A percentile compares a stretch with the other conserved stretches of the same genome.
phyloP scores from a whole-genome alignment of 129 eudicot species.

The Centella asiatica region DNA sequence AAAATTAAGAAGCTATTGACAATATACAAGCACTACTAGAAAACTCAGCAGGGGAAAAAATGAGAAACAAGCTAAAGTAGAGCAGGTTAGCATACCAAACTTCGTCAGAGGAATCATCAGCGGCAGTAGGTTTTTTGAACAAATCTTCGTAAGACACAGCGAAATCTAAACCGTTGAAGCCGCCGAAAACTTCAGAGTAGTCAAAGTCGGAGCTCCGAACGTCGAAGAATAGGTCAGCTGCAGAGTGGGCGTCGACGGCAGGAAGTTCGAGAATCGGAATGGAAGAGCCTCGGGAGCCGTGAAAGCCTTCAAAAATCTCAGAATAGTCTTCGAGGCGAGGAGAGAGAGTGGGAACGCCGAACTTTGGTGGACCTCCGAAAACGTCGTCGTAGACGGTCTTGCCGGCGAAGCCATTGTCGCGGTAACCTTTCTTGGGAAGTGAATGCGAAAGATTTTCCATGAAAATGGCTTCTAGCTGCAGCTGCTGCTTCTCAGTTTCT shows the following conservation, averaged over 20 bases:
- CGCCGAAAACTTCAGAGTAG: slow-evolving; percentile 70
- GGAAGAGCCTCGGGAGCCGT: slow-evolving; percentile 66
- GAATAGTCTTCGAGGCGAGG: slow-evolving; percentile 81
- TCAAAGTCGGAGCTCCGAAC: slow-evolving; percentile 45
- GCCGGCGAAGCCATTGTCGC: slow-evolving; percentile 28
- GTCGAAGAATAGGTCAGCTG: slow-evolving; percentile 32
- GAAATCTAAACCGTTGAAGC: slow-evolving; percentile 39
- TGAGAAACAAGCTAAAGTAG: not conserved
- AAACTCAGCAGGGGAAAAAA: too few species aligned
- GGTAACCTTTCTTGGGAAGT: slow-evolving; percentile 36
- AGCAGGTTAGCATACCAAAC: slow-evolving; percentile 45
- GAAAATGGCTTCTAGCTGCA: not conserved
- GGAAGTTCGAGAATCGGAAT: slow-evolving; percentile 88
- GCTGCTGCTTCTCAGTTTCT: not conserved
- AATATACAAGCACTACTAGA: too few species aligned
- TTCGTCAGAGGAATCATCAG: slow-evolving; percentile 55
- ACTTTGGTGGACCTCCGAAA: slow-evolving; percentile 69
- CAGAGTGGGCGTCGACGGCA: slow-evolving; percentile 20
- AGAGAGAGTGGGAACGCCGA: slow-evolving; percentile 53
- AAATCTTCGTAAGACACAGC: slow-evolving; percentile 53
- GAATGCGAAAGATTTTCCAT: slow-evolving; percentile 26
- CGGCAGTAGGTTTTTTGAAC: slow-evolving; percentile 29
- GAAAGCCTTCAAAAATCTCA: slow-evolving; percentile 86
- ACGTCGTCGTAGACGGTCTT: slow-evolving; percentile 82
- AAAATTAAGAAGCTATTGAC: slow-evolving; percentile 2